Evolutionary conservation across 2,329 filamentous ascomycete genomes (phyloP).

Genomic region (Sordariomycetes sp.): DNA sequence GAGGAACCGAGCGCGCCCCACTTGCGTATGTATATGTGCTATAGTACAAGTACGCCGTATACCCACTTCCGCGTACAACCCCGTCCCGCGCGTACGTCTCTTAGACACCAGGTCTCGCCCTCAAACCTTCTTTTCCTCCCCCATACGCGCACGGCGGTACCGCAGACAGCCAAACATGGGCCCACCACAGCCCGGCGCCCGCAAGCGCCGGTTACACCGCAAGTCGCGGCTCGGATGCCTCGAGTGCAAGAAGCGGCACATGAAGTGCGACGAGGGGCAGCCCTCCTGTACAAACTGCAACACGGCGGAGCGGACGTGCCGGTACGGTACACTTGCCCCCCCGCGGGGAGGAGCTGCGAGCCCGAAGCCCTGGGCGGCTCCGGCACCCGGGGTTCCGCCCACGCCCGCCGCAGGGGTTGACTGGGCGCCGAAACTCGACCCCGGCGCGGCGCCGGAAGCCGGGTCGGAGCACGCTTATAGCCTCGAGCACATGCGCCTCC

Average conservation of each 20-base stretch:
- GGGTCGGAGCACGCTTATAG: background rate
- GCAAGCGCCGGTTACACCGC: background rate
- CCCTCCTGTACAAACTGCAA: constrained; percentile 25
- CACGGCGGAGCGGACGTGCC: constrained; percentile 19
- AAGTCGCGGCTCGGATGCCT: constrained; percentile 25
- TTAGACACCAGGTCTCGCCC: too few relatives aligned
- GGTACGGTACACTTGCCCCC: background rate
- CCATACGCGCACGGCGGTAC: too few relatives aligned
- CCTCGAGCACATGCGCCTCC: background rate
- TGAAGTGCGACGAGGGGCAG: constrained; percentile 26
- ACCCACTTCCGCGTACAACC: too few relatives aligned
- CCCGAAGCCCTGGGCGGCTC: background rate
- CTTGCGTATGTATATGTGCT: too few relatives aligned
- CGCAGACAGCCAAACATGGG: background rate
- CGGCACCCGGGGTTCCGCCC: too few relatives aligned
- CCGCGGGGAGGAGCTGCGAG: background rate
- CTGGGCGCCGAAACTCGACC: constrained; percentile 5
- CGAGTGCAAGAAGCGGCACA: constrained; percentile 25
- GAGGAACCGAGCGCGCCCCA: too few relatives aligned
- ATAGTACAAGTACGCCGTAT: too few relatives aligned
- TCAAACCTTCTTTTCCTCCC: too few relatives aligned
- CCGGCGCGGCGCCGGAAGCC: background rate
- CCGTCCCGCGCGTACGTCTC: too few relatives aligned
- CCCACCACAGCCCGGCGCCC: background rate
- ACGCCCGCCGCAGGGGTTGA: background rate